Evolutionary conservation across 2,329 filamentous ascomycete genomes (phyloP).

Genomic region (Neopestalotiopsis sp.): DNA sequence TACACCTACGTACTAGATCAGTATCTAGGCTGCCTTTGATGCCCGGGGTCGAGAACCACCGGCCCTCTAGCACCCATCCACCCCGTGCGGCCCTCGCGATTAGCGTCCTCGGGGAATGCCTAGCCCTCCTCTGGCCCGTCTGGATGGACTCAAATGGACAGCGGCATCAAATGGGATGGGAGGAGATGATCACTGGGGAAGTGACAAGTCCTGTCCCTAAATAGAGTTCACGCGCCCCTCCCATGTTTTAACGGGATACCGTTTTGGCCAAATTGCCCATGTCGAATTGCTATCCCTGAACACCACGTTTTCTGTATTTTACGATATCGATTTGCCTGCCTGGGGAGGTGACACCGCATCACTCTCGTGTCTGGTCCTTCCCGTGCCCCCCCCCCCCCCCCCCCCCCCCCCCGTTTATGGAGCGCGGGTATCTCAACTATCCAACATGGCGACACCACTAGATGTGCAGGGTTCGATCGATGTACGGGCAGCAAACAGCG

Average conservation of each 20-base stretch:
- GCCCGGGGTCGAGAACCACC: background rate
- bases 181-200: background rate
- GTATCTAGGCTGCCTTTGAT: too few relatives aligned
- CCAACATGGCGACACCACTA: background rate
- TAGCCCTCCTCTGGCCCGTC: slow-evolving; percentile 2
- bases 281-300: background rate
- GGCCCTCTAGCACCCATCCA: background rate
- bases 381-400: background rate
- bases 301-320: background rate
- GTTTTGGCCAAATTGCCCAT: background rate
- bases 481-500: background rate
- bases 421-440: background rate
- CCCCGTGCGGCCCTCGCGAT: slow-evolving; percentile 1
- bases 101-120: slow-evolving; percentile 2
- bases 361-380: background rate
- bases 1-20: too few relatives aligned
- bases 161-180: background rate
- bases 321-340: background rate
- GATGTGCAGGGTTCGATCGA: background rate
- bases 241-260: background rate
- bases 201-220: background rate
- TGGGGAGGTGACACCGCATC: background rate
- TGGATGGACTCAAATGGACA: too few relatives aligned
- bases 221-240: background rate
- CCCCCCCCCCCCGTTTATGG: background rate